Evolutionary conservation across 2,329 filamentous ascomycete species (phyloP).

Genomic region (Aureobasidium sp.): DNA sequence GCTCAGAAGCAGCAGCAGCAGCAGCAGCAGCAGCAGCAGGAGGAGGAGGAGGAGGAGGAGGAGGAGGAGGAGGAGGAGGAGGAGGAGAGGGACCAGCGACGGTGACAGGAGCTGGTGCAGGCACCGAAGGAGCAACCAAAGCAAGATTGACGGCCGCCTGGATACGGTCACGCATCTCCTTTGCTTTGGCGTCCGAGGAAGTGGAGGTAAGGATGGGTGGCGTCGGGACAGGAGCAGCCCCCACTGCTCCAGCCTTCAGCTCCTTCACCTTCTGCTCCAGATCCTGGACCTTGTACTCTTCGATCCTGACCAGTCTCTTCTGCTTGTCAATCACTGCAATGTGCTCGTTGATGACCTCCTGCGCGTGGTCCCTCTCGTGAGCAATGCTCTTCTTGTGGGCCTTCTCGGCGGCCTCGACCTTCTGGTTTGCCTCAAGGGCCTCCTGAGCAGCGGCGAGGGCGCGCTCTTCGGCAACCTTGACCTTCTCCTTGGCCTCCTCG

Average conservation of each 20-base stretch:
- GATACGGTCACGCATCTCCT: neutral
- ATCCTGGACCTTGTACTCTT: neutral
- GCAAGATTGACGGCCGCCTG: neutral
- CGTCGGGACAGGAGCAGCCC: neutral
- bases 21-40: neutral
- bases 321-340: neutral
- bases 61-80: neutral
- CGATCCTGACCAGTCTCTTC: neutral
- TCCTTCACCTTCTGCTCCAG: neutral
- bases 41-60: neutral
- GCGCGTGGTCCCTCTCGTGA: neutral
- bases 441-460: neutral
- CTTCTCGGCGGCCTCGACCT: conserved; percentile 5
- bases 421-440: neutral
- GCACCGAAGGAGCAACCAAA: neutral
- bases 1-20: neutral
- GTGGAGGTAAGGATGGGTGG: neutral
- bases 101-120: neutral
- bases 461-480: neutral
- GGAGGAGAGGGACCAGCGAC: too few relatives aligned
- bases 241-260: neutral
- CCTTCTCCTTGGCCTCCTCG: neutral
- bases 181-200: neutral
- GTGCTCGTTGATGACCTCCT: neutral
- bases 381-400: neutral